Evolutionary conservation across 1,284 basidiomycete species (phyloP).

Genomic region (Ganoderma boninense): DNA sequence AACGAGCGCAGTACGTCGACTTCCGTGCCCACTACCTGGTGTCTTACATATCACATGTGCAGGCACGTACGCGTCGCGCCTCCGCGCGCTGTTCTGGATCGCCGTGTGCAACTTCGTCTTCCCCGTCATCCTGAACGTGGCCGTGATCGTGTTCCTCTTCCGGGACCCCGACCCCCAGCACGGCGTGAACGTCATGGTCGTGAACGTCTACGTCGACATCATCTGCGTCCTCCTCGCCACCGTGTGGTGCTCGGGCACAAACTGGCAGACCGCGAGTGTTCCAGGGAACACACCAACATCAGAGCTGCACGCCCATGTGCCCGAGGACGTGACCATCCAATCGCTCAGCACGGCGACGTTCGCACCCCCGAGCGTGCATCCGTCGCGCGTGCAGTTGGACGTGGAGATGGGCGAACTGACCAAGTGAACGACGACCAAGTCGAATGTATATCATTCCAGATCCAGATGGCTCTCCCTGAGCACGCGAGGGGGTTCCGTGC

Average conservation of each 20-base stretch:
- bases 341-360: background rate
- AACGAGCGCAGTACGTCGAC: background rate
- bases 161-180: conserved; percentile 15
- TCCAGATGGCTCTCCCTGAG: no score
- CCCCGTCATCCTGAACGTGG: conserved; percentile 39
- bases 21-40: no score
- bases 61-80: conserved; percentile 1
- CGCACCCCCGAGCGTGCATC: background rate
- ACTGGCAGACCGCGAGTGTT: background rate
- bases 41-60: no score
- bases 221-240: conserved; percentile 35
- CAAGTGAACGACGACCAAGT: no score
- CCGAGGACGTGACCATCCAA: background rate
- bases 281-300: background rate
- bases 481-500: no score
- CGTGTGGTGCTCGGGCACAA: conserved; percentile 26
- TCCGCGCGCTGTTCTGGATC: conserved; percentile 40
- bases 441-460: no score
- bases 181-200: conserved; percentile 21
- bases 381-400: no score
- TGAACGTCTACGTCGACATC: conserved; percentile 32
- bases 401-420: no score
- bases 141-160: conserved; percentile 31
- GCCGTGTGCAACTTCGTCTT: conserved; percentile 41
- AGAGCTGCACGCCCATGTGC: background rate